A percentile compares a stretch with the other conserved stretches of the same genome.
phyloP scores from a whole-genome alignment of 148 eudicot species.

The Bassia scoparia region DNA sequence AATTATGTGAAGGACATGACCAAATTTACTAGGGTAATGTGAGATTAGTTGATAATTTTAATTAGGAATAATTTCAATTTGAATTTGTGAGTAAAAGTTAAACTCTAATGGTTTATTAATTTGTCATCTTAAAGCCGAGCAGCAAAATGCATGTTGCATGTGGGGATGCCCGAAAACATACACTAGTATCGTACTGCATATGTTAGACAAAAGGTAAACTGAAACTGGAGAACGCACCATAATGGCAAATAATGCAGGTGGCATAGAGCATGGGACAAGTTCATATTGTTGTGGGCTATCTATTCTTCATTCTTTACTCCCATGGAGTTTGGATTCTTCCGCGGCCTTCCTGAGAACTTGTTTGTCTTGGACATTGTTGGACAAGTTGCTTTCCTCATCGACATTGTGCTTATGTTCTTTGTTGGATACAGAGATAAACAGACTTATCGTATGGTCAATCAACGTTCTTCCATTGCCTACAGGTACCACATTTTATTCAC shows the following conservation, averaged over 20 bases:
- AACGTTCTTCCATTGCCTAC: constrained; percentile 60
- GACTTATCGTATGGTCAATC: constrained; percentile 64
- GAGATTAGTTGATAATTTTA: no score
- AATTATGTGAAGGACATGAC: no score
- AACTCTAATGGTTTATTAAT: constrained; percentile 9
- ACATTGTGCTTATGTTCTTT: constrained; percentile 73
- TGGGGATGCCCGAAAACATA: constrained; percentile 21
- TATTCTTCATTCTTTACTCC: constrained; percentile 91
- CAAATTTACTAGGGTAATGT: no score
- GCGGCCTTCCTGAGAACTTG: constrained; percentile 71
- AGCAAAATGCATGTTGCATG: constrained; percentile 13
- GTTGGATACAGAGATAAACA: constrained; percentile 76
- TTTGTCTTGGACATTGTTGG: constrained; percentile 75
- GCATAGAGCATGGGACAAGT: constrained; percentile 65
- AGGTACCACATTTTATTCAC: constrained; percentile 35
- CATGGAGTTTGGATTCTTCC: constrained; percentile 90
- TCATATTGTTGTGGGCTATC: constrained; percentile 75
- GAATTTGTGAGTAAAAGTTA: not conserved
- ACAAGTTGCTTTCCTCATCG: constrained; percentile 76
- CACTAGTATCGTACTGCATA: constrained; percentile 14
- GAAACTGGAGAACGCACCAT: constrained; percentile 6
- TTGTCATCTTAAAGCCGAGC: constrained; percentile 14
- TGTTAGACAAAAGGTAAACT: constrained; percentile 22
- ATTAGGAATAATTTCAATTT: not conserved
- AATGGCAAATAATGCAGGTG: constrained; percentile 58